Conservation (phyloP, 225 moss, liverwort and hornwort species). For the Sphagnum tenellum region DNA sequence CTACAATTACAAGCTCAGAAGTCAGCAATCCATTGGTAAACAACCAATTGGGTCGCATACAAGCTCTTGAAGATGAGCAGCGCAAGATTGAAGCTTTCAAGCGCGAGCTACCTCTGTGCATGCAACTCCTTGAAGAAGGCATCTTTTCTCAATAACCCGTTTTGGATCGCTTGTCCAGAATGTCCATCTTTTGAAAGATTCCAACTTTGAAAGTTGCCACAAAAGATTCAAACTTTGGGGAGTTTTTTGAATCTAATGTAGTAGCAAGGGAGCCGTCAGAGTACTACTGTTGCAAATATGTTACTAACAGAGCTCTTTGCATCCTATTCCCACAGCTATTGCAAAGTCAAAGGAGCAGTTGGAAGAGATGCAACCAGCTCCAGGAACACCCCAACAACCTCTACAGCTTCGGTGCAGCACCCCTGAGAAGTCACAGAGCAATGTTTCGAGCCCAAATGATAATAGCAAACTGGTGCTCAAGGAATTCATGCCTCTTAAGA, state of each 20-base stretch:
- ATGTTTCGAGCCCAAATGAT: conserved; percentile 28
- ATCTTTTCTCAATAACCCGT: background rate
- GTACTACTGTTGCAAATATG: too few species aligned
- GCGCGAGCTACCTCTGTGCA: conserved; percentile 86
- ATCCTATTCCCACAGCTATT: conserved; percentile 38
- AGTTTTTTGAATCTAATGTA: too few species aligned
- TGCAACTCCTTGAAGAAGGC: conserved; percentile 91
- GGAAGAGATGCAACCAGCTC: conserved; percentile 33
- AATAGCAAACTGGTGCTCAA: conserved; percentile 37
- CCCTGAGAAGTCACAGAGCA: too few species aligned
- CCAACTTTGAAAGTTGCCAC: too few species aligned
- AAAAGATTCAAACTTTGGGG: too few species aligned
- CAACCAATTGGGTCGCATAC: conserved; percentile 18
- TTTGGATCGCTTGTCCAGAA: too few species aligned
- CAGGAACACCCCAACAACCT: conserved; percentile 16
- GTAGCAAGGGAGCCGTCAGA: too few species aligned
- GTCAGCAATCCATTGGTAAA: conserved; percentile 14
- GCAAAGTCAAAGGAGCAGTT: conserved; percentile 52
- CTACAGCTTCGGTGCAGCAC: too few species aligned
- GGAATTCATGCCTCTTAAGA: conserved; percentile 66
- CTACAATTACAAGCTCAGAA: conserved; percentile 28
- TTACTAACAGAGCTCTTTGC: too few species aligned
- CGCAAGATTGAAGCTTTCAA: conserved; percentile 97
- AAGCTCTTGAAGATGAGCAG: conserved; percentile 68
- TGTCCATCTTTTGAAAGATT: too few species aligned